Percentiles rank a stretch among this genome's conserved stretches.
Evolutionary conservation across 345 rosid genomes (phyloP).

Genomic region (Mangifera indica): DNA sequence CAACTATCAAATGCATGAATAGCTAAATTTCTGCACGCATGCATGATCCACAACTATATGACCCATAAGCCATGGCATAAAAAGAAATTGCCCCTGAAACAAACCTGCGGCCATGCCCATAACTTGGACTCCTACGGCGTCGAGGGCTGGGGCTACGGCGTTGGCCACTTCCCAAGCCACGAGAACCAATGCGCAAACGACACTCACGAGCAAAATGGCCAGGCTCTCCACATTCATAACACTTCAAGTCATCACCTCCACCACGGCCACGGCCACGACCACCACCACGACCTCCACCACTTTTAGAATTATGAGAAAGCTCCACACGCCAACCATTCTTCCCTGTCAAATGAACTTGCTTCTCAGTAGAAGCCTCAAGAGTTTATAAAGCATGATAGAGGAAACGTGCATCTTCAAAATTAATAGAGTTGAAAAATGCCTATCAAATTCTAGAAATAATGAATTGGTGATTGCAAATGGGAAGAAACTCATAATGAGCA

Average conservation of each 20-base stretch:
- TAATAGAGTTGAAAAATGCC: not conserved
- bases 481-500: not conserved
- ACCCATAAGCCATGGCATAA: not conserved
- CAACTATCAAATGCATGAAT: too few species aligned
- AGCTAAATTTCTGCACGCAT: not conserved
- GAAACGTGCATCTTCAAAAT: not conserved
- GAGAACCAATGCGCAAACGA: conserved; percentile 50
- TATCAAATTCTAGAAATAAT: not conserved
- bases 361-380: not conserved
- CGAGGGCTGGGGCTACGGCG: conserved; percentile 78
- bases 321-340: conserved; percentile 90
- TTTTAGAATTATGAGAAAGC: conserved; percentile 70
- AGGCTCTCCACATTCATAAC: conserved; percentile 82
- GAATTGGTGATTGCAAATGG: too few species aligned
- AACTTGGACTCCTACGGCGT: conserved; percentile 63
- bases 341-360: conserved; percentile 35
- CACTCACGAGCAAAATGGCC: conserved; percentile 90
- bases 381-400: not conserved
- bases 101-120: conserved; percentile 64
- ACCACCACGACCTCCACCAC: conserved; percentile 48
- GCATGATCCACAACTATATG: not conserved
- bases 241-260: conserved; percentile 64
- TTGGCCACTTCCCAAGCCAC: conserved; percentile 56
- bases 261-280: conserved; percentile 57
- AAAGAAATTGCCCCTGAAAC: conserved; percentile 14